Evolutionary conservation across 2,329 filamentous ascomycete species (phyloP), one percentile per base, ranked within the genome.

Genomic region (Paraphaeosphaeria minitans): DNA sequence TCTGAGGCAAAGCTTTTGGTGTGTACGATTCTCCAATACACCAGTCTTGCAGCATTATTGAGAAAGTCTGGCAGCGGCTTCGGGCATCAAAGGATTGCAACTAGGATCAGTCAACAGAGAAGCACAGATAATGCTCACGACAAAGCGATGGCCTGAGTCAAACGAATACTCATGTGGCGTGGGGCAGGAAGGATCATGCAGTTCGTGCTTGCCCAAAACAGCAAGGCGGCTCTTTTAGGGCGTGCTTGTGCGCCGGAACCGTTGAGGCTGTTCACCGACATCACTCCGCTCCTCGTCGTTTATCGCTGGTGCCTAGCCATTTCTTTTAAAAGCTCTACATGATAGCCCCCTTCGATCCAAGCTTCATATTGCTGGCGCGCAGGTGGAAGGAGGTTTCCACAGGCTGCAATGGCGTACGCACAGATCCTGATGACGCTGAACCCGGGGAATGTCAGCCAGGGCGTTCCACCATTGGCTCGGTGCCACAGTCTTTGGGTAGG

Each of bases 401-500:
- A 52, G 14, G 41, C 50, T 45, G 60, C 46, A 41, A 74, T 75
- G 72, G 63, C 68, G 58, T 67, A 59, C 8, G 54, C 57, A 39
- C 73, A 74, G 52, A 63, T 63, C 13, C 68, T 69, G 50, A 56
- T 74, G 50, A 56, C 50, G 39, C 33, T 57, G 37, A 57, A 56
- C 16, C 19, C 51, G n/a, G 56, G 62, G 55, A 19, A 14, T 4
- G 27, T 37, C 6, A 45, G 55, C 21, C 54, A 67, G 4, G 57
- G 62, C 16, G 59, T 60, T 33, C 62, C 60, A 14, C 64, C 68
- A 39, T 58, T 72, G 21, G 64, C 60, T 42, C 59, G 64, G 55
- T 76, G 72, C 49, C 67, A 64, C 24, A 56, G 55, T 10, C 68
- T 73, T 46, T 75, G 72, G 72, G 72, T 68, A 57, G 53, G 57